Conservation (phyloP, 2,329 filamentous ascomycete species). For the Sporothrix pallida region DNA sequence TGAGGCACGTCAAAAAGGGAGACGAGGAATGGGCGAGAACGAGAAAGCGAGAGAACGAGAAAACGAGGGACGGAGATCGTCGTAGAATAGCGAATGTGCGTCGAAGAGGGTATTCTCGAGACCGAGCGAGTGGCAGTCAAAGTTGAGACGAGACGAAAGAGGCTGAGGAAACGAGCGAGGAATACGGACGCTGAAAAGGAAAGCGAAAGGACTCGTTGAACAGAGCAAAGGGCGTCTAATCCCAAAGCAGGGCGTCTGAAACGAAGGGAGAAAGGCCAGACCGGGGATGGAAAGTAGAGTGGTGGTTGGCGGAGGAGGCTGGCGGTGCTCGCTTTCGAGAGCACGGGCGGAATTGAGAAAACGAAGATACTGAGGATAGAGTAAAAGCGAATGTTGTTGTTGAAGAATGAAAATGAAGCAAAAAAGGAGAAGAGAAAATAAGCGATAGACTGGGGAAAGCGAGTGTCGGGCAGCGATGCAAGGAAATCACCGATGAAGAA, state of each 20-base stretch:
- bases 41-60: slow-evolving; percentile 2
- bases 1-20: not conserved
- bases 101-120: too few species aligned
- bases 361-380: not conserved
- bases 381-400: not conserved
- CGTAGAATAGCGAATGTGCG: not conserved
- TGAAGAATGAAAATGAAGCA: not conserved
- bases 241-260: slow-evolving; percentile 29
- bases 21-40: slow-evolving; percentile 17
- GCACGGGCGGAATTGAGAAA: not conserved
- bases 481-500: slow-evolving; percentile 2
- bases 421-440: not conserved
- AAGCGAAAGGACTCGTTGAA: too few species aligned
- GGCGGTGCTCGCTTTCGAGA: not conserved
- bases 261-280: slow-evolving; percentile 22
- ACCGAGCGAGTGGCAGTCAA: slow-evolving; percentile 16
- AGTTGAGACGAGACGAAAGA: not conserved
- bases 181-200: not conserved
- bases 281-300: slow-evolving; percentile 5
- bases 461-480: slow-evolving; percentile 11
- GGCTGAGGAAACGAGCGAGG: slow-evolving; percentile 14
- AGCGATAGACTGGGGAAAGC: slow-evolving; percentile 13
- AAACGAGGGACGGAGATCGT: not conserved
- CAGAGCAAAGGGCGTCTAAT: slow-evolving; percentile 24
- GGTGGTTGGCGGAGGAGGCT: slow-evolving; percentile 22